These are phyloP conservation scores for Microthlaspi erraticum DNA, from an alignment of 345 rosid genomes.

Conservation along the genomic window DNA sequence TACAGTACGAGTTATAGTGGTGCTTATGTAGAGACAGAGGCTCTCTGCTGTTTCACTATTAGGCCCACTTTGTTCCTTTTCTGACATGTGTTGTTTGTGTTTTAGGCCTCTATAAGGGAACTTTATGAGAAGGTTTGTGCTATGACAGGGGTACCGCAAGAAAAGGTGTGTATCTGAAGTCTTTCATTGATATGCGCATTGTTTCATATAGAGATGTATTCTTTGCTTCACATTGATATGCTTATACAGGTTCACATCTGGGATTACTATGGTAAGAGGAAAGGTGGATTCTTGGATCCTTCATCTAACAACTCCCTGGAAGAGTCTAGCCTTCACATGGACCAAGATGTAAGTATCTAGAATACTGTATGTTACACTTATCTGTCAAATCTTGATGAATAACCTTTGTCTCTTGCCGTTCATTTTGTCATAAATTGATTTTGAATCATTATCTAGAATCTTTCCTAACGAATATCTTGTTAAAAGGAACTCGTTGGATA, in stretches of 20 bases:
- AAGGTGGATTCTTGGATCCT: slow-evolving; percentile 47
- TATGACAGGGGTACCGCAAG: slow-evolving; percentile 56
- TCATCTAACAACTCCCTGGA: slow-evolving; percentile 61
- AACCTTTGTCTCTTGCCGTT: neutral
- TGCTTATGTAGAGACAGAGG: slow-evolving; percentile 27
- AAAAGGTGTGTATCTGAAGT: slow-evolving; percentile 57
- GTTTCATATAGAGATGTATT: slow-evolving; percentile 36
- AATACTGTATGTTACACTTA: slow-evolving; percentile 14
- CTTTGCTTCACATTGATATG: slow-evolving; percentile 36
- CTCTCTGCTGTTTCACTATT: neutral
- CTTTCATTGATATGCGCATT: slow-evolving; percentile 23
- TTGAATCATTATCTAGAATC: slow-evolving; percentile 12
- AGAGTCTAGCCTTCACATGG: slow-evolving; percentile 79
- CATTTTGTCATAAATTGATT: neutral
- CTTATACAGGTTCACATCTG: slow-evolving; percentile 53
- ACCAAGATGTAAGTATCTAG: slow-evolving; percentile 77
- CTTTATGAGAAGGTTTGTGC: slow-evolving; percentile 75
- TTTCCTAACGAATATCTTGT: slow-evolving; percentile 14
- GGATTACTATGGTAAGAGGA: slow-evolving; percentile 76
- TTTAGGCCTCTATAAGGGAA: slow-evolving; percentile 74
- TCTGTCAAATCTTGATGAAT: slow-evolving; percentile 3
- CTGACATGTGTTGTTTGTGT: slow-evolving; percentile 29
- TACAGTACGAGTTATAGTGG: neutral
- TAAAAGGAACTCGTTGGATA: slow-evolving; percentile 25
- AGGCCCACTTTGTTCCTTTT: slow-evolving; percentile 8